Conservation (phyloP, 2,329 filamentous ascomycete species). For the Ophiobolus disseminans region DNA sequence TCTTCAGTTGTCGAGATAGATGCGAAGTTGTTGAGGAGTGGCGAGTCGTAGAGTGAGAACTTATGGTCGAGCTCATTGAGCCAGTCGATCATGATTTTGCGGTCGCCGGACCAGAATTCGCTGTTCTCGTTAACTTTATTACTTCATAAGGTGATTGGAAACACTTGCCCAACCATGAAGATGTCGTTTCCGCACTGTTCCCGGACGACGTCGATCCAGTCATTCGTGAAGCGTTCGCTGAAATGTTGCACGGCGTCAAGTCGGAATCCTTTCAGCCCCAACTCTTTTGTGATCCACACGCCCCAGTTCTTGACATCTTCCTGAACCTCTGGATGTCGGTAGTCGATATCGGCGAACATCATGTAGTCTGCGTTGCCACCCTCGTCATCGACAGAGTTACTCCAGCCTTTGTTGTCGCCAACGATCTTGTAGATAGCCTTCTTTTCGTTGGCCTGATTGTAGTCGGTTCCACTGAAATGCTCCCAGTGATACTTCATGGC, state of each 20-base stretch:
- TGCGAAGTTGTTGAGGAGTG: constrained; percentile 72
- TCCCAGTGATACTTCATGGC: constrained; percentile 69
- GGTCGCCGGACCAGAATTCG: constrained; percentile 72
- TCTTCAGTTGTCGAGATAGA: constrained; percentile 62
- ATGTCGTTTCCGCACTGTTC: constrained; percentile 58
- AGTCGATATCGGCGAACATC: constrained; percentile 77
- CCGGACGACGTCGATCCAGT: constrained; percentile 67
- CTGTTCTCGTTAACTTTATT: too few species aligned
- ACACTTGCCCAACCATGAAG: constrained; percentile 63
- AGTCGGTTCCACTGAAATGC: constrained; percentile 74
- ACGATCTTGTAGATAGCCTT: constrained; percentile 71
- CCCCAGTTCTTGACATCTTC: constrained; percentile 71
- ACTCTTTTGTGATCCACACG: constrained; percentile 67
- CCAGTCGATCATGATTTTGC: constrained; percentile 63
- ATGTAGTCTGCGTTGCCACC: constrained; percentile 73
- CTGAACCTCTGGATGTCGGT: constrained; percentile 64
- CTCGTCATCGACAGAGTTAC: constrained; percentile 65
- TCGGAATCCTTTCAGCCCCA: constrained; percentile 70
- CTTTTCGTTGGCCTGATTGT: constrained; percentile 63
- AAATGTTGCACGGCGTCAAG: constrained; percentile 78
- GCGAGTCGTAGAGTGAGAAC: constrained; percentile 69
- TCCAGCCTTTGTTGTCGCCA: constrained; percentile 70
- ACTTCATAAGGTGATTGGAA: background rate
- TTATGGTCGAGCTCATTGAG: constrained; percentile 63
- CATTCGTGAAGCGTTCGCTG: constrained; percentile 68